Evolutionary conservation across 306 rosid species (phyloP), one percentile per base, ranked within the genome.

Genomic region (Boehmeria nivea): DNA sequence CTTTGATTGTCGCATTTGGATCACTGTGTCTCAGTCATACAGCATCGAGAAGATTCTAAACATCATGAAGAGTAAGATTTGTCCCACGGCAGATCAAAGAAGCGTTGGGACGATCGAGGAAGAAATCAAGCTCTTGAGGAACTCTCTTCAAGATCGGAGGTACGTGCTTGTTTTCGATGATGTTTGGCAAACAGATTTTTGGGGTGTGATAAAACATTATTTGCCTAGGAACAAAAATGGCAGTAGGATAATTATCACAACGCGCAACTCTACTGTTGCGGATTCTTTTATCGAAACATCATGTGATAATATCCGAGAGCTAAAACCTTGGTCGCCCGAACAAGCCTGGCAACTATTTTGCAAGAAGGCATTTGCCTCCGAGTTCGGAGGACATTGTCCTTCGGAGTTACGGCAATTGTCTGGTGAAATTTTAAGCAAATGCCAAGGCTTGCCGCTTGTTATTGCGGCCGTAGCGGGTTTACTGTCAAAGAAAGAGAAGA

Each of bases 371-470:
- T 60, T 60, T 18, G 44, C 11, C 8, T 17, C 2, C 3, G 59
- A 59, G 12, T 39, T 14, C 10, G 6, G 14, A 9, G 43, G 16
- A 9, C 1, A 14, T 0, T 52, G 60, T 33, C 66, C 56, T 12
- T 14, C 6, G 7, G 49, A 68, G 14, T 52, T 67, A 11, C 27
- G n/a, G 24, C 37, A 54, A 6, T 28, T 54, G 15, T 43, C 72
- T 23, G 19, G 9, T 27, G 22, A 12, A 6, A 27, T 67, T 10
- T 40, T 68, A 4, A 43, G 12, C 9, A 67, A 28, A 34, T 68
- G 67, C 36, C 54, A 37, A 44, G 62, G 73, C 13, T 28, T 60
- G 22, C 67, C 67, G 12, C 44, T 60, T 31, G 66, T 48, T 6
- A 59, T 68, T 25, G 56, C 19, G 2, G 56, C 48, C 4, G 48